These are phyloP conservation scores for Xylaria sp. DNA, from an alignment of 2,329 filamentous ascomycete species.

Conservation along the genomic window DNA sequence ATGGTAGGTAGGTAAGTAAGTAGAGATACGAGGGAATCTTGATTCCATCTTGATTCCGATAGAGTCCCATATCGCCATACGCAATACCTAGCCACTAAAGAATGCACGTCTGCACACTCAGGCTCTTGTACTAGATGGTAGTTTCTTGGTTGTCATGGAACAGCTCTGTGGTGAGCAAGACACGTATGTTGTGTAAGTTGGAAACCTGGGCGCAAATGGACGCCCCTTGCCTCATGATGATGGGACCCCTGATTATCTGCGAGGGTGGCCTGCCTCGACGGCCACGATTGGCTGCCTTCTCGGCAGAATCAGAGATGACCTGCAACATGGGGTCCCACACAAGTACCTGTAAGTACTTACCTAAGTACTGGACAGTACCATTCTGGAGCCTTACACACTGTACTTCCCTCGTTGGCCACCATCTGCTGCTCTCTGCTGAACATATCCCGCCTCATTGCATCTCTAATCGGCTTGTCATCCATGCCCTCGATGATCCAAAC, in stretches of 20 bases:
- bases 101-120: conserved; percentile 21
- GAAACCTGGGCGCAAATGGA: conserved; percentile 39
- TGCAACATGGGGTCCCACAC: conserved; percentile 42
- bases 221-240: conserved; percentile 46
- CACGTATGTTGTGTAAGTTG: conserved; percentile 38
- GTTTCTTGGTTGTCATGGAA: conserved; percentile 28
- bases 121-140: conserved; percentile 17
- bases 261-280: conserved; percentile 36
- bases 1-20: neutral
- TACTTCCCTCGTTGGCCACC: conserved; percentile 17
- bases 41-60: neutral
- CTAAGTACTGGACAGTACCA: conserved; percentile 36
- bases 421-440: conserved; percentile 9
- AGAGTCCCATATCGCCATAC: conserved; percentile 4
- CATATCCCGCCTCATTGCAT: neutral
- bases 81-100: conserved; percentile 9
- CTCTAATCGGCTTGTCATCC: conserved; percentile 1
- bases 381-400: conserved; percentile 22
- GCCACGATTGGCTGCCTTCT: conserved; percentile 47
- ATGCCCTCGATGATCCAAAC: neutral
- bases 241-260: conserved; percentile 45
- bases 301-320: conserved; percentile 42
- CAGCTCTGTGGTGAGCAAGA: conserved; percentile 28
- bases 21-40: neutral
- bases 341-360: conserved; percentile 40